Evolutionary conservation across 2,329 filamentous ascomycete species (phyloP), one percentile per base, ranked within the genome.

Genomic region (Ascochyta lentis): DNA sequence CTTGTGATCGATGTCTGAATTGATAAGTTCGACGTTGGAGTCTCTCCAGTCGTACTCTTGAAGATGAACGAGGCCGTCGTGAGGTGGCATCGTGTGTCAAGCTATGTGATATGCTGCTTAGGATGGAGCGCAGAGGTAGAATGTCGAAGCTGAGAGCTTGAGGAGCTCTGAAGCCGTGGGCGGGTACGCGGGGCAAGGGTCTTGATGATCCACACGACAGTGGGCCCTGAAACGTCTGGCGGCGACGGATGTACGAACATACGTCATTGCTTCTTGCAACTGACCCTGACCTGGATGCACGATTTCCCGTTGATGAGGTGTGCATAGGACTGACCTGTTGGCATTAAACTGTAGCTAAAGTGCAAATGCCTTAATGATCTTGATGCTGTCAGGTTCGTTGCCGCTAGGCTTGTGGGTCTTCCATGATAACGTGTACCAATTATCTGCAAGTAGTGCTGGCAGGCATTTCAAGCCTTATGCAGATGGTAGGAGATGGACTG

Each of bases 11-110:
- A 89, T 81, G 58, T 84, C 80, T 49, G 81, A 82, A 54, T 85
- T 84, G 54, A 89, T 84, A 51, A 89, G 79, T 73, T 87, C 85
- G 52, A 89, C 84, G 66, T 89, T 89, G 77, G 83, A 87, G 70
- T 89, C 85, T 64, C 86, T 83, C 77, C 89, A 83, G 70, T 89
- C 84, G 68, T 89, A 88, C 68, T 88, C 81, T 65, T 85, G 84
- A 24, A 75, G 78, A 65, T 89, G 86, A 8, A 88, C 82, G 37
- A 89, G 78, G 39, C 86, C 86, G 67, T 85, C 76, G 65, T 85
- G 78, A 5, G 86, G 86, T 42, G 85, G 75, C 86, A 89, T 89
- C 24, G 65, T 77, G 51, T 45, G 7, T 53, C 12, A 22, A 3
- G n/a, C 6, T 26, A 10, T 29, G 40, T n/a, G 6, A 16, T n/a